These are phyloP conservation scores for Arthrobotrys conoides DNA, from an alignment of 2,329 filamentous ascomycete genomes.

Conservation along the genomic window DNA sequence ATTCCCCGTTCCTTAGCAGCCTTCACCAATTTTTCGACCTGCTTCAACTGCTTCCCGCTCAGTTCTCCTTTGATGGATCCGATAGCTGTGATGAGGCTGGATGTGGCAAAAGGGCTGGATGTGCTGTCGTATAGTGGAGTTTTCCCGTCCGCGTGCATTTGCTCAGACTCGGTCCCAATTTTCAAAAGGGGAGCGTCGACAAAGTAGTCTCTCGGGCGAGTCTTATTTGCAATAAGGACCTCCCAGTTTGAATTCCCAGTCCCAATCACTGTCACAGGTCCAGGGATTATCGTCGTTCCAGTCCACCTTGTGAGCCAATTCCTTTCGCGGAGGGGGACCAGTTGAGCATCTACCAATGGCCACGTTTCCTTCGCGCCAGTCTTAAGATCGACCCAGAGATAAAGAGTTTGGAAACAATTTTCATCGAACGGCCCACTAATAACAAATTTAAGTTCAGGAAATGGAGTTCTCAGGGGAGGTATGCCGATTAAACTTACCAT, in stretches of 20 bases:
- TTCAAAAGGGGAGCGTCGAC: slow-evolving; percentile 75
- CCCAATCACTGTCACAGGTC: slow-evolving; percentile 78
- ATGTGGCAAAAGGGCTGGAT: slow-evolving; percentile 55
- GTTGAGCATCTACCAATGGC: slow-evolving; percentile 71
- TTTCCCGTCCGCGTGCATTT: slow-evolving; percentile 64
- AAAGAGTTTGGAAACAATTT: slow-evolving; percentile 68
- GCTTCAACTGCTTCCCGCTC: slow-evolving; percentile 61
- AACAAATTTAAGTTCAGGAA: slow-evolving; percentile 15
- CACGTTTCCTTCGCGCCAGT: slow-evolving; percentile 71
- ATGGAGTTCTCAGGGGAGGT: background rate
- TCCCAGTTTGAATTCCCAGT: slow-evolving; percentile 76
- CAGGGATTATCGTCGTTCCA: slow-evolving; percentile 65
- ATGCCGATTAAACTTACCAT: slow-evolving; percentile 53
- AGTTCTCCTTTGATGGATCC: slow-evolving; percentile 56
- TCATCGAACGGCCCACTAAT: slow-evolving; percentile 67
- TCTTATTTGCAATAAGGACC: slow-evolving; percentile 69
- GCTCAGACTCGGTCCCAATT: slow-evolving; percentile 53
- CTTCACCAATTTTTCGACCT: slow-evolving; percentile 58
- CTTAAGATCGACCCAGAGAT: slow-evolving; percentile 80
- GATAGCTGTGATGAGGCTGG: slow-evolving; percentile 25
- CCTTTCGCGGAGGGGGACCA: slow-evolving; percentile 73
- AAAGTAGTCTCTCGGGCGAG: slow-evolving; percentile 75
- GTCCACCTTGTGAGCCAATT: slow-evolving; percentile 74
- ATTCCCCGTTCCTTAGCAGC: slow-evolving; percentile 72
- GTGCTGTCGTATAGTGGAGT: slow-evolving; percentile 63